Evolutionary conservation across 768 basidiomycete genomes (phyloP).

Genomic region (Xanthoconium purpureum): DNA sequence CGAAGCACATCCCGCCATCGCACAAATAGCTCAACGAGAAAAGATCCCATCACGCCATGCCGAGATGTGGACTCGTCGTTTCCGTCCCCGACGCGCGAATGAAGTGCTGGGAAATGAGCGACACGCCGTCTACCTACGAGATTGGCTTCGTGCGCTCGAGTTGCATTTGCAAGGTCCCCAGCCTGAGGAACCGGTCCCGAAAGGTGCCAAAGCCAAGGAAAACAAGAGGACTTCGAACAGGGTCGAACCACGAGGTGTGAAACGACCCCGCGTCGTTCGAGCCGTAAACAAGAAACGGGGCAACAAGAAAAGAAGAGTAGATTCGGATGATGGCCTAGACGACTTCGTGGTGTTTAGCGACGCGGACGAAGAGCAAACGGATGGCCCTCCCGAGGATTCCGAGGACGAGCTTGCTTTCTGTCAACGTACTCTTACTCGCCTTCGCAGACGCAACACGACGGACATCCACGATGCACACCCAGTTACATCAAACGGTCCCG

Average conservation of each 20-base stretch:
- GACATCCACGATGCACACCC: not conserved
- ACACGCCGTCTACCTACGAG: constrained; percentile 65
- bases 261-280: constrained; percentile 60
- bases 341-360: constrained; percentile 54
- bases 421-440: constrained; percentile 19
- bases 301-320: constrained; percentile 53
- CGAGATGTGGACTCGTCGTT: constrained; percentile 70
- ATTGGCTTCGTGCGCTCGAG: constrained; percentile 75
- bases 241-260: constrained; percentile 38
- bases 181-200: constrained; percentile 2
- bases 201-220: constrained; percentile 7
- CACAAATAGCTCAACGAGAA: constrained; percentile 32
- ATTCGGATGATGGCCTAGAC: constrained; percentile 53
- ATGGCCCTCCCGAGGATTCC: constrained; percentile 38
- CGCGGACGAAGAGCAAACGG: constrained; percentile 27
- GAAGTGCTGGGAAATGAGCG: constrained; percentile 78
- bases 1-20: constrained; percentile 49
- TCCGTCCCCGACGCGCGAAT: constrained; percentile 68
- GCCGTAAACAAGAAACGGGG: constrained; percentile 44
- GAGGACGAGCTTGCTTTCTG: constrained; percentile 35
- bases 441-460: constrained; percentile 8
- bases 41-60: constrained; percentile 14
- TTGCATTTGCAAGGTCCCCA: constrained; percentile 39
- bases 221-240: constrained; percentile 25
- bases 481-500: not conserved